Conservation (phyloP, 2,329 filamentous ascomycete species). For the Nothophoma quercina region DNA sequence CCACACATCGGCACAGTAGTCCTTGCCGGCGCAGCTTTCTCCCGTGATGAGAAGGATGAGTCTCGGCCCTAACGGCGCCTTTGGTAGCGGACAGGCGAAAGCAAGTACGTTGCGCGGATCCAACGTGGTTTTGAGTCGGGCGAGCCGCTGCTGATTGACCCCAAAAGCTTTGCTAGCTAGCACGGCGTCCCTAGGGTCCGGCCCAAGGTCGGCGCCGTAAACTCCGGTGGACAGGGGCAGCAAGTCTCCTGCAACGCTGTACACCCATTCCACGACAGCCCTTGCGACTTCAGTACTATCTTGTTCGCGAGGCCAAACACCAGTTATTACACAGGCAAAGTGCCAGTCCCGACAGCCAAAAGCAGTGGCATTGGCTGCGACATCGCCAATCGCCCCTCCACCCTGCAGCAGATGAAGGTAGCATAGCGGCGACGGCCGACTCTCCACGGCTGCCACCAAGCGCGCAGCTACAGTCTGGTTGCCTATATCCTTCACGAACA, state of each 20-base stretch:
- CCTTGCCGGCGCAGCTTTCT: constrained; percentile 64
- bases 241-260: constrained; percentile 57
- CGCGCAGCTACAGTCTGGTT: constrained; percentile 38
- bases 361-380: constrained; percentile 58
- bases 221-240: constrained; percentile 60
- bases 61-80: constrained; percentile 30
- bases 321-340: constrained; percentile 70
- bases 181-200: constrained; percentile 63
- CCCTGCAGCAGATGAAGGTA: constrained; percentile 71
- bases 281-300: constrained; percentile 55
- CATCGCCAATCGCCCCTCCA: constrained; percentile 60
- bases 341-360: constrained; percentile 71
- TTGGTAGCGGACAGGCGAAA: constrained; percentile 64
- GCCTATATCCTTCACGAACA: constrained; percentile 64
- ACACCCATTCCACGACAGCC: constrained; percentile 63
- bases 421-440: constrained; percentile 61
- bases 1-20: constrained; percentile 66
- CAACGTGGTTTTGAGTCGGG: constrained; percentile 57
- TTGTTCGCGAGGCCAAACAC: constrained; percentile 65
- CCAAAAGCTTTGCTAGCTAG: constrained; percentile 66
- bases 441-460: constrained; percentile 57
- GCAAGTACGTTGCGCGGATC: constrained; percentile 63
- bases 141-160: constrained; percentile 59
- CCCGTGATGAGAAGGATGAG: constrained; percentile 61
- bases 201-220: constrained; percentile 69